phyloP scores from a whole-genome alignment of 768 basidiomycete genomes.

The Suillus luteus region DNA sequence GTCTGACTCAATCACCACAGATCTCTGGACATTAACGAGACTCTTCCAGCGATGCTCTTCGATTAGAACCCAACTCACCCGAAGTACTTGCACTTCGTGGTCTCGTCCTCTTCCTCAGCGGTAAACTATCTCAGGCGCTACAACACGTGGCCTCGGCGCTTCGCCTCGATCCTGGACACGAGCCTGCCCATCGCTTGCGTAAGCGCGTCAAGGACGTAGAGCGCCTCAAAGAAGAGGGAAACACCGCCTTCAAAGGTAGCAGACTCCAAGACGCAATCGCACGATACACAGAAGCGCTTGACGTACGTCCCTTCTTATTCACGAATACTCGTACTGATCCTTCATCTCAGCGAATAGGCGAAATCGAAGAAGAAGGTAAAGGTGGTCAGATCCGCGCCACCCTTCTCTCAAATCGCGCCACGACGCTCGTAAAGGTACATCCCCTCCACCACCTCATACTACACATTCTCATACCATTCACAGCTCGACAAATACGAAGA shows the following conservation, averaged over 20 bases:
- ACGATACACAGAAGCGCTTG: conserved; percentile 72
- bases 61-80: conserved; percentile 70
- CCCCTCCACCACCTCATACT: neutral
- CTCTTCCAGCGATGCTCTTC: conserved; percentile 65
- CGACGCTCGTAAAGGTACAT: conserved; percentile 71
- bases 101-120: conserved; percentile 72
- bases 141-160: conserved; percentile 74
- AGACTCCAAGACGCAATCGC: conserved; percentile 61
- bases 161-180: conserved; percentile 76
- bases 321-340: conserved; percentile 7
- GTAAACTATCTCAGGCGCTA: conserved; percentile 68
- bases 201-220: conserved; percentile 85
- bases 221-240: conserved; percentile 83
- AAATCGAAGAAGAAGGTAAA: conserved; percentile 66
- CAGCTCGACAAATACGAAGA: conserved; percentile 68
- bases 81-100: conserved; percentile 81
- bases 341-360: conserved; percentile 58
- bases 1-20: conserved; percentile 26
- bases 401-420: conserved; percentile 81
- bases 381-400: conserved; percentile 84
- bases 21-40: neutral
- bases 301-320: conserved; percentile 41
- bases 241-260: conserved; percentile 67
- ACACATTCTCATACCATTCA: neutral
- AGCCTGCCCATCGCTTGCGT: conserved; percentile 66